These are phyloP conservation scores for Ceratobasidium sp. DNA, from an alignment of 1,284 basidiomycete species.

Conservation along the genomic window DNA sequence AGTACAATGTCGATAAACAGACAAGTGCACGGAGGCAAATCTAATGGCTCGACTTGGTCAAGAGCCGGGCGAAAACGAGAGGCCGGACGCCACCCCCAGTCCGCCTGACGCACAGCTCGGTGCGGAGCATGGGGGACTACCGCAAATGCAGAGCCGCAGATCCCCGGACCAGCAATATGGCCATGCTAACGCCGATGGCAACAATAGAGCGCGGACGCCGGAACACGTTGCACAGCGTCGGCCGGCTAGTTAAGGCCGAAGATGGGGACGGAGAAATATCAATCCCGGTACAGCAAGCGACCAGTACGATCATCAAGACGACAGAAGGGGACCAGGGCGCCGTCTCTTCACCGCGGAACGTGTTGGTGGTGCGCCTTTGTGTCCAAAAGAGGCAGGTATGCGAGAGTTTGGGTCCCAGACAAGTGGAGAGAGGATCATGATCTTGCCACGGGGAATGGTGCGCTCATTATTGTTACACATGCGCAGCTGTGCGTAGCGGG, in stretches of 20 bases:
- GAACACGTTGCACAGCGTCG: slow-evolving; percentile 28
- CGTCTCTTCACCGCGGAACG: slow-evolving; percentile 17
- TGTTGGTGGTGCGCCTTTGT: slow-evolving; percentile 37
- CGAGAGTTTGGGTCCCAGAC: slow-evolving; percentile 13
- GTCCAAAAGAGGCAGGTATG: slow-evolving; percentile 18
- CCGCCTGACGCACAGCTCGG: not conserved
- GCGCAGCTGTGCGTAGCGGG: slow-evolving; percentile 1
- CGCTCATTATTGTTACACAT: slow-evolving; percentile 22
- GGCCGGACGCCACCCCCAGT: not conserved
- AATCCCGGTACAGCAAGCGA: slow-evolving; percentile 13
- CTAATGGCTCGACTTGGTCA: not conserved
- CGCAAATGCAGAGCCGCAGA: not conserved
- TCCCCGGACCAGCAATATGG: not conserved
- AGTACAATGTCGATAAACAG: not conserved
- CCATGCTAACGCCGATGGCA: slow-evolving; percentile 23
- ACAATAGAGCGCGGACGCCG: slow-evolving; percentile 25
- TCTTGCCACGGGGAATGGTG: not conserved
- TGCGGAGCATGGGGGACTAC: not conserved
- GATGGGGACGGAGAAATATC: slow-evolving; percentile 17
- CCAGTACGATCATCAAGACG: not conserved
- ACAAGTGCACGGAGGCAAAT: slow-evolving; percentile 19
- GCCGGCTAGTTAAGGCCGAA: slow-evolving; percentile 2
- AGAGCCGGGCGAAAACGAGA: not conserved
- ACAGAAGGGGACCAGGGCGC: not conserved
- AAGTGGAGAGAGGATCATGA: not conserved